These are phyloP conservation scores for Athelia psychrophila DNA, from an alignment of 1,284 basidiomycete genomes.

Conservation along the genomic window DNA sequence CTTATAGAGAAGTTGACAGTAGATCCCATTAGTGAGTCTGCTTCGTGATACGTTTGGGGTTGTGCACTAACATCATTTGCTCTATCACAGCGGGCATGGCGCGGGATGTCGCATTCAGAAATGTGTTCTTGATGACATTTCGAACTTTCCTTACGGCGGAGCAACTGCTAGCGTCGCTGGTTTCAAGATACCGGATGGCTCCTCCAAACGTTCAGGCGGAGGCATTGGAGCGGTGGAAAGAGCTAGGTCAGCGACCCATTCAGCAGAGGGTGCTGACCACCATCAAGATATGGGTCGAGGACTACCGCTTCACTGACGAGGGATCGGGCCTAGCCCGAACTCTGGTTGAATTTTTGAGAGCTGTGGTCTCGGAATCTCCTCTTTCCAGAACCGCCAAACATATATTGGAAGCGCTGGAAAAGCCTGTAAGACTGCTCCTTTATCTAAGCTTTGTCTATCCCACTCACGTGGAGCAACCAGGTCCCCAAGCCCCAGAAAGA, in stretches of 20 bases:
- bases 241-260: conserved; percentile 53
- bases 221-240: conserved; percentile 65
- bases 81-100: conserved; percentile 33
- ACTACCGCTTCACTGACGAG: conserved; percentile 58
- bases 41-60: conserved; percentile 2
- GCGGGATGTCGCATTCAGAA: conserved; percentile 52
- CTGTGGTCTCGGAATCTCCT: conserved; percentile 38
- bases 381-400: conserved; percentile 46
- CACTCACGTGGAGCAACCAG: too few species aligned
- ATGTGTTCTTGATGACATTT: conserved; percentile 77
- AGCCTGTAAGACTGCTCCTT: conserved; percentile 40
- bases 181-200: conserved; percentile 59
- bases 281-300: conserved; percentile 59
- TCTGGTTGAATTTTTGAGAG: conserved; percentile 52
- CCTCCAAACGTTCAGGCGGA: conserved; percentile 48
- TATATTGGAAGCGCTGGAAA: conserved; percentile 51
- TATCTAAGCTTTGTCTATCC: background rate
- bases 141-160: conserved; percentile 73
- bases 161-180: conserved; percentile 63
- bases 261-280: conserved; percentile 56
- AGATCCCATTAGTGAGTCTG: conserved; percentile 41
- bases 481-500: too few species aligned
- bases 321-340: conserved; percentile 57
- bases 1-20: conserved; percentile 69
- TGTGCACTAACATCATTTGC: conserved; percentile 1